These are phyloP conservation scores for Naganishia kalamii DNA, from an alignment of 768 basidiomycete species.

Conservation along the genomic window DNA sequence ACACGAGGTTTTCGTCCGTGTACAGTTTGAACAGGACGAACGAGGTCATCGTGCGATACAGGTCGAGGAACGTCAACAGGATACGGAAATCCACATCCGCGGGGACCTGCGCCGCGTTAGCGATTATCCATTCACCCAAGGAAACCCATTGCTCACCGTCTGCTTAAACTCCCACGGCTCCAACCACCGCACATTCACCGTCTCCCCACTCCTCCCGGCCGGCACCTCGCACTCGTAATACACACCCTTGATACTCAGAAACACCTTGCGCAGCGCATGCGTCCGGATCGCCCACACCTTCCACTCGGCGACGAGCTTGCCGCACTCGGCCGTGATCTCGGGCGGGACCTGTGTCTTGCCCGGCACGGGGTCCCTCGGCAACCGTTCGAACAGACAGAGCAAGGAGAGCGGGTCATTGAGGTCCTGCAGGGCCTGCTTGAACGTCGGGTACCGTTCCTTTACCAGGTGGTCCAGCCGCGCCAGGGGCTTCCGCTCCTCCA, in stretches of 20 bases:
- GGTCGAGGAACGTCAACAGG: conserved; percentile 93
- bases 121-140: no score
- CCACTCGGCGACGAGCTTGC: conserved; percentile 88
- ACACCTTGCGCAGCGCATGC: conserved; percentile 74
- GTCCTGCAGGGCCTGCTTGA: conserved; percentile 88
- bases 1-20: conserved; percentile 82
- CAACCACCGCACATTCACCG: conserved; percentile 73
- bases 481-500: conserved; percentile 87
- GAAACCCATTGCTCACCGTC: conserved; percentile 53
- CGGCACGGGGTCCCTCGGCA: conserved; percentile 71
- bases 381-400: conserved; percentile 81
- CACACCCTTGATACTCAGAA: conserved; percentile 94
- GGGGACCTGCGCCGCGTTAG: conserved; percentile 70
- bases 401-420: conserved; percentile 96
- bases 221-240: conserved; percentile 95
- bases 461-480: conserved; percentile 92
- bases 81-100: conserved; percentile 94
- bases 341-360: conserved; percentile 55
- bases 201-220: conserved; percentile 58
- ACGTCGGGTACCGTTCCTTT: conserved; percentile 98
- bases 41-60: conserved; percentile 91
- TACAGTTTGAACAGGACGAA: conserved; percentile 98
- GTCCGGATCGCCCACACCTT: conserved; percentile 76
- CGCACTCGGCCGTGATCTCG: conserved; percentile 81
- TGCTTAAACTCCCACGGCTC: conserved; percentile 97